These are phyloP conservation scores for Iberis amara DNA, from an alignment of 441 rosid species.

Conservation along the genomic window DNA sequence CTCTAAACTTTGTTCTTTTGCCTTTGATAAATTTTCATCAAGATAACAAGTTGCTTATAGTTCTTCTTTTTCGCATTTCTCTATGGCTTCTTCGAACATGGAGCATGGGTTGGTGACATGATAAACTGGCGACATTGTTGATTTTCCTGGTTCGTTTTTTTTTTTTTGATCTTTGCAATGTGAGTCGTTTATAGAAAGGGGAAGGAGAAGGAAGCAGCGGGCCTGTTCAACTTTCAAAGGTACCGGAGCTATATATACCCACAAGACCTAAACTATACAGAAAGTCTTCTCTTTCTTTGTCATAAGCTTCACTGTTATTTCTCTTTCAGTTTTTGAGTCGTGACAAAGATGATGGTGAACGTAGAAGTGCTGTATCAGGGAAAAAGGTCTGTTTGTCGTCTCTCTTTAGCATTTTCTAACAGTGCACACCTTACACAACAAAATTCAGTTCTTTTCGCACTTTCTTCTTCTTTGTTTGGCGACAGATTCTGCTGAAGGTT, in stretches of 20 bases:
- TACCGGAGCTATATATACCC: conserved; percentile 18
- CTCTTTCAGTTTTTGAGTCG: conserved; percentile 62
- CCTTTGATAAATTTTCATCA: neutral
- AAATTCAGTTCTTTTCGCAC: neutral
- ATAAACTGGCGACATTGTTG: conserved; percentile 45
- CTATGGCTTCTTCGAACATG: conserved; percentile 84
- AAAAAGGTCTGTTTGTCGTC: conserved; percentile 51
- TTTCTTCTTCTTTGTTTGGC: conserved; percentile 10
- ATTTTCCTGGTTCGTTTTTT: conserved; percentile 35
- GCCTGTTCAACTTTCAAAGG: conserved; percentile 97
- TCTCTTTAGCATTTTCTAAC: neutral
- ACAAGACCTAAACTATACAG: neutral
- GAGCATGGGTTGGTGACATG: conserved; percentile 93
- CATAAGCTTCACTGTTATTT: too few species aligned
- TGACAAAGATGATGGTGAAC: conserved; percentile 66
- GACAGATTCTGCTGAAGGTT: conserved; percentile 77
- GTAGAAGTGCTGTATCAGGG: conserved; percentile 94
- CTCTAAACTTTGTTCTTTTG: neutral
- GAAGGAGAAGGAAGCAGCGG: conserved; percentile 62
- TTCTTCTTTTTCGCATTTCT: conserved; percentile 54
- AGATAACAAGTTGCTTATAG: conserved; percentile 44
- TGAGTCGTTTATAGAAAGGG: conserved; percentile 73
- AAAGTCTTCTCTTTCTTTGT: neutral
- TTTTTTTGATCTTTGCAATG: conserved; percentile 54
- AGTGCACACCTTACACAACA: neutral